Evolutionary conservation across 768 basidiomycete genomes (phyloP).

Genomic region (Auricularia heimuer): DNA sequence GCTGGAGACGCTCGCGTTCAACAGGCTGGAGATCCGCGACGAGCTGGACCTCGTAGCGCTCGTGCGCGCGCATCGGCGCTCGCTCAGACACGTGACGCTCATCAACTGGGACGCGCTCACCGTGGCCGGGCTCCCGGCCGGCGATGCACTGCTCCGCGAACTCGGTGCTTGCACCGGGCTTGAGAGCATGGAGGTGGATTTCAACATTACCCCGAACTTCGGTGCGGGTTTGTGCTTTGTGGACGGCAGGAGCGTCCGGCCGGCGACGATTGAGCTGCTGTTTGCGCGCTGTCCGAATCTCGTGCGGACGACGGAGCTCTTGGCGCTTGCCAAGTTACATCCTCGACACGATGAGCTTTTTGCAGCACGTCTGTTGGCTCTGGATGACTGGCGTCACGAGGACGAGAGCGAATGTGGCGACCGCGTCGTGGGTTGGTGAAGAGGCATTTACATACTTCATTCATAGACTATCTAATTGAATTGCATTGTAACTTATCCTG

Average conservation of each 20-base stretch:
- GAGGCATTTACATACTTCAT: too few species aligned
- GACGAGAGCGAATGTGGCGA: not conserved
- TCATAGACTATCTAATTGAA: too few species aligned
- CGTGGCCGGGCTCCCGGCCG: not conserved
- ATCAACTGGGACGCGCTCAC: slow-evolving; percentile 1
- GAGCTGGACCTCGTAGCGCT: not conserved
- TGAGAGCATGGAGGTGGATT: not conserved
- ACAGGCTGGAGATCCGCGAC: not conserved
- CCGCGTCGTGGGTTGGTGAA: not conserved
- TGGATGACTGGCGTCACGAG: not conserved
- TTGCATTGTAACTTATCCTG: too few species aligned
- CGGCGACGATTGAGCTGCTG: not conserved
- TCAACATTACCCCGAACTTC: not conserved
- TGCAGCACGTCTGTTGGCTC: not conserved
- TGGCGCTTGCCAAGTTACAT: not conserved
- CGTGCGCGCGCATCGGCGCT: not conserved
- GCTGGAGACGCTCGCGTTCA: not conserved
- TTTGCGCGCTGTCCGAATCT: not conserved
- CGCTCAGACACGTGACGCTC: not conserved
- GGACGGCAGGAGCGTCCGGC: not conserved
- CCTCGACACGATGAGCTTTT: not conserved
- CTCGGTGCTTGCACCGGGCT: not conserved
- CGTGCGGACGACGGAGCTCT: not conserved
- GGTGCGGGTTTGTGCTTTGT: not conserved
- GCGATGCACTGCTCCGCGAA: not conserved